Evolutionary conservation across 2,329 filamentous ascomycete genomes (phyloP), one percentile per base, ranked within the genome.

Genomic region (Leptographium lundbergii): DNA sequence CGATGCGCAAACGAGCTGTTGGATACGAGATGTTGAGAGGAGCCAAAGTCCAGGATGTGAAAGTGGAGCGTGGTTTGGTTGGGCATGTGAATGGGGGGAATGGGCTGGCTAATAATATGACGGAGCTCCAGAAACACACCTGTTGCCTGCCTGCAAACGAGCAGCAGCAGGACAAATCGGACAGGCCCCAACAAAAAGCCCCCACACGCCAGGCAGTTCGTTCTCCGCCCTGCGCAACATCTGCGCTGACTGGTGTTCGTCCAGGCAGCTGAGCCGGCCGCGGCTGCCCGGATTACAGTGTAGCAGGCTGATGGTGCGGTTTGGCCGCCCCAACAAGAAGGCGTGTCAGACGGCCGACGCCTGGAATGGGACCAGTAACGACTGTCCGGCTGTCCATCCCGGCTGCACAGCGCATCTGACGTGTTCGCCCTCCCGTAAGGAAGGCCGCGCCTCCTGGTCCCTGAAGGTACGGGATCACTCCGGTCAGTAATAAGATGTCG

Each of bases 31-130:
- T 24, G 51, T 24, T 36, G 51, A 36, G 51, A 29, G 25, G 25
- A 52, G 22, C 54, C 57, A 6, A 59, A 54, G 14, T 54, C 60
- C 2, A 51, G 60, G 4, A 24, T 42, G 27, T 17, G 45, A 52
- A 32, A 54, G 54, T 56, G 54, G 54, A 56, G 54, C 5, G 55
- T 32, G 25, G 6, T 57, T 56, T 25, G 55, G 55, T 50, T 57
- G 55, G 55, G 45, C 55, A 57, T 57, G 55, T 57, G 55, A 57
- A 50, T 9, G 36, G 53, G 32, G 34, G 27, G 22, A 13, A 25
- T 25, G 53, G 51, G 51, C 39, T 42, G 14, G 39, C 39, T 42
- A 42, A 42, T 17, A 53, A 11, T 27, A 32, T 25, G 34, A 39
- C 32, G 32, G 53, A 54, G 32, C 13, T n/a, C 52, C 34, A 32